Base-by-base conservation (phyloP, 805 yeast species). In the Ogataea parapolymorpha region DNA sequence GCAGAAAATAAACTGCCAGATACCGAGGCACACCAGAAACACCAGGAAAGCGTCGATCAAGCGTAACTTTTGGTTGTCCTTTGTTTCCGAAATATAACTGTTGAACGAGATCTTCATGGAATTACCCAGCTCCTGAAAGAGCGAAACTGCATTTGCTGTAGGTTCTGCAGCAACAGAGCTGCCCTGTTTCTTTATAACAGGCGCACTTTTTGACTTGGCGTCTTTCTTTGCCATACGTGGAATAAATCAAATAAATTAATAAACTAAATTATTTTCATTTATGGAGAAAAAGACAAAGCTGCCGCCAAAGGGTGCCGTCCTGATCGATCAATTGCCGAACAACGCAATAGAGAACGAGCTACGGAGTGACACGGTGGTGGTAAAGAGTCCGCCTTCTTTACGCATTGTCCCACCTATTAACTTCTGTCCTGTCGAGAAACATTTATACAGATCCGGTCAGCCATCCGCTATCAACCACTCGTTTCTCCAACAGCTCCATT, bases 381-480 rank as follows among this genome's bases (percentile, higher is more conserved):
- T 74, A 14, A 60, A 68, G n/a, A 66, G 68, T 24, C 79, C 86
- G 0, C 91, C 93, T 6, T 59, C 70, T 28, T 65, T 77, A 48
- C 66, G 88, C 32, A 81, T 87, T 17, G 90, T 93, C 3, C 99
- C 99, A 3, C 99, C 99, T 0, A 66, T 90, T 49, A 93, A 93
- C 64, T 91, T 91, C 61, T 85, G 96, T 49, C 96, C 98, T 1
- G 98, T 93, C 11, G 98, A 93, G 58, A 74, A 82, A 36, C 80
- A 82, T 48, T 67, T 91, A 33, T 91, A 90, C 63, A 69, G 99
- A 27, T 82, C 93, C 11, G 98, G 98, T 0, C 97, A 89, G 62
- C 99, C 99, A 12, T 80, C 95, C 11, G 82, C 89, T n/a, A 82
- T 91, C 42, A 93, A 89, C 61, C 90, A 90, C 63, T 82, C 91